Evolutionary conservation across 345 rosid genomes (phyloP).

Genomic region (Boechera retrofracta): DNA sequence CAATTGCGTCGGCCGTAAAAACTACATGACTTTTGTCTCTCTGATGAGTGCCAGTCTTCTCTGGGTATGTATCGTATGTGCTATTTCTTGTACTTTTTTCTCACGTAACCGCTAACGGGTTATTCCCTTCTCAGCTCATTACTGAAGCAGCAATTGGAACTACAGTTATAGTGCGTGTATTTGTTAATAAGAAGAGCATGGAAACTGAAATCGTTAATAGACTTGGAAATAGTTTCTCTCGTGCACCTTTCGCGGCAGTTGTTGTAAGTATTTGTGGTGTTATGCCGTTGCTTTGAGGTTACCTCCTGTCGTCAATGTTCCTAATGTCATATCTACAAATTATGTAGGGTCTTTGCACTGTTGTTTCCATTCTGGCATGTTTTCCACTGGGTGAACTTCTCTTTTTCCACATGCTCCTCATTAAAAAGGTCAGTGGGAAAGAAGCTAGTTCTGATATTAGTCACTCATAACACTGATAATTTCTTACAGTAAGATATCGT

Average conservation of each 20-base stretch:
- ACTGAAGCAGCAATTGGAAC: conserved; percentile 89
- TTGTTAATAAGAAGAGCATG: conserved; percentile 78
- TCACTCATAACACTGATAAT: neutral
- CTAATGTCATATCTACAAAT: conserved; percentile 32
- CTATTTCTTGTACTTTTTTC: conserved; percentile 4
- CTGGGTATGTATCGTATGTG: conserved; percentile 68
- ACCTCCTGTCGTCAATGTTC: conserved; percentile 36
- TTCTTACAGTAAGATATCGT: neutral
- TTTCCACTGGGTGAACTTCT: conserved; percentile 84
- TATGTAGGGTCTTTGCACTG: conserved; percentile 77
- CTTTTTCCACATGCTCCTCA: conserved; percentile 87
- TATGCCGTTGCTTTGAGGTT: conserved; percentile 18
- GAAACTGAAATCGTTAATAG: conserved; percentile 79
- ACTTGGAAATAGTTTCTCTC: conserved; percentile 95
- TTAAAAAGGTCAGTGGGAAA: conserved; percentile 70
- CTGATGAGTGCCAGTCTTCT: conserved; percentile 81
- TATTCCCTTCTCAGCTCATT: conserved; percentile 57
- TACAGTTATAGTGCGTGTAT: conserved; percentile 85
- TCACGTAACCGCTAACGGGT: conserved; percentile 12
- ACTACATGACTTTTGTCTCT: conserved; percentile 79
- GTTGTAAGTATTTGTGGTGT: conserved; percentile 63
- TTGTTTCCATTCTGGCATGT: conserved; percentile 80
- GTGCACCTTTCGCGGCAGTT: conserved; percentile 82
- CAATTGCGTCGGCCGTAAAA: conserved; percentile 91
- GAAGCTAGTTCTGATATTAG: conserved; percentile 1